A percentile compares a stretch with the other conserved stretches of the same genome.
These are phyloP conservation scores for Onygenales sp. DNA, from an alignment of 2,329 filamentous ascomycete species.

Conservation along the genomic window DNA sequence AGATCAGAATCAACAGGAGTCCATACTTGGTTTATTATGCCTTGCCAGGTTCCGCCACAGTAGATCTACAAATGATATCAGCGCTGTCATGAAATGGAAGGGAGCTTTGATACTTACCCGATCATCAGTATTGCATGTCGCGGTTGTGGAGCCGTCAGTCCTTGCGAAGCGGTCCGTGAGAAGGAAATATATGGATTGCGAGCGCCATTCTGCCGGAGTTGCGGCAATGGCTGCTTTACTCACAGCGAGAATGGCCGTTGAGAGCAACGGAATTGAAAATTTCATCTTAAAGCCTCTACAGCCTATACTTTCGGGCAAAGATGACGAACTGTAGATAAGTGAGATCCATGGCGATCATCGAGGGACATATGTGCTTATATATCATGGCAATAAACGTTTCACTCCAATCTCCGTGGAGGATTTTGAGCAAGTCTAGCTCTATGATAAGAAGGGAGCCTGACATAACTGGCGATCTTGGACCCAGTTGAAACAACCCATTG, in stretches of 20 bases:
- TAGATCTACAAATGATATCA: conserved; percentile 26
- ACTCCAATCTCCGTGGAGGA: background rate
- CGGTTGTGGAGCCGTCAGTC: conserved; percentile 23
- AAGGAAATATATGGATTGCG: conserved; percentile 37
- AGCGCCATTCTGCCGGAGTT: conserved; percentile 26
- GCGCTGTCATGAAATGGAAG: conserved; percentile 13
- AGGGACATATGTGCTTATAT: background rate
- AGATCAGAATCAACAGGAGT: background rate
- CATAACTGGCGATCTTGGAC: too few relatives aligned
- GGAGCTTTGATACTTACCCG: background rate
- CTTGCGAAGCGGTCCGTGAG: conserved; percentile 39
- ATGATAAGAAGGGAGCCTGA: background rate
- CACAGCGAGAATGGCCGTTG: background rate
- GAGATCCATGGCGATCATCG: background rate
- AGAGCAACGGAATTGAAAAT: background rate
- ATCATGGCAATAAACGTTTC: background rate
- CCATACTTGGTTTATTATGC: conserved; percentile 29
- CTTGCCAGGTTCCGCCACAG: conserved; percentile 44
- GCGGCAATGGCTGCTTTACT: conserved; percentile 12
- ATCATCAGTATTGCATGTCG: background rate
- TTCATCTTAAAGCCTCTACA: background rate
- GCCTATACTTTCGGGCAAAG: background rate
- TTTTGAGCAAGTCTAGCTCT: background rate
- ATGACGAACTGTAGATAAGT: too few relatives aligned
- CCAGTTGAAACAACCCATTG: too few relatives aligned